A percentile compares a stretch with the other conserved stretches of the same genome.
These are phyloP conservation scores for Stemphylium vesicarium DNA, from an alignment of 2,329 filamentous ascomycete species.

Conservation along the genomic window DNA sequence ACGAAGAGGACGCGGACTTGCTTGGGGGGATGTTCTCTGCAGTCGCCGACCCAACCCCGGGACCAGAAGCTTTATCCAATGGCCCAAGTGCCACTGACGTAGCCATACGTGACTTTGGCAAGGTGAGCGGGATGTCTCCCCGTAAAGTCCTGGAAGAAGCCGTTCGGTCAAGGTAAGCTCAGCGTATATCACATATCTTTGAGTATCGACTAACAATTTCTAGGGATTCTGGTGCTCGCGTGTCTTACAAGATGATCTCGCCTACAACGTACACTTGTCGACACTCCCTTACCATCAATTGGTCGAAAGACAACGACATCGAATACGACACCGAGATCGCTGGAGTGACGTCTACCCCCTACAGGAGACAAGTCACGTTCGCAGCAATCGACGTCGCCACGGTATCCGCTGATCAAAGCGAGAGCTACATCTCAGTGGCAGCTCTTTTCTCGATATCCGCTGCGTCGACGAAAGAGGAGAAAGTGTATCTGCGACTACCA, in stretches of 20 bases:
- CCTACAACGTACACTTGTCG: conserved; percentile 76
- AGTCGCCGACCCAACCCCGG: conserved; percentile 53
- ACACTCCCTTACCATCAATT: conserved; percentile 75
- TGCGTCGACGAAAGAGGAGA: conserved; percentile 82
- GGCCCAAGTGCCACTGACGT: conserved; percentile 58
- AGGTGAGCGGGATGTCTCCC: conserved; percentile 77
- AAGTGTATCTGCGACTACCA: conserved; percentile 78
- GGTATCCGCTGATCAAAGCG: conserved; percentile 79
- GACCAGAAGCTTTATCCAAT: conserved; percentile 22
- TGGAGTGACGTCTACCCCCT: conserved; percentile 54
- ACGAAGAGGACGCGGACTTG: conserved; percentile 62
- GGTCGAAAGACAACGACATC: conserved; percentile 75
- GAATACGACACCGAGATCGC: conserved; percentile 52
- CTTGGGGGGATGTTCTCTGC: conserved; percentile 65
- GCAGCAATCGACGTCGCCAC: conserved; percentile 79
- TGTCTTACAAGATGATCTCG: conserved; percentile 74
- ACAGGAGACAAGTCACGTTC: conserved; percentile 61
- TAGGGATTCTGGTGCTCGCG: conserved; percentile 72
- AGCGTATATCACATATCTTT: background rate
- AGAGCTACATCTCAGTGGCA: conserved; percentile 81
- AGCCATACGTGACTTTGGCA: conserved; percentile 81
- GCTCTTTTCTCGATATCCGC: conserved; percentile 83
- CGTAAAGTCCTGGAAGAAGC: conserved; percentile 81
- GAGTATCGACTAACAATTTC: background rate
- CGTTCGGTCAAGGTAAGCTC: conserved; percentile 74